Evolutionary conservation across 306 rosid genomes (phyloP), one percentile per base, ranked within the genome.

Genomic region (Dalbergia cochinchinensis): DNA sequence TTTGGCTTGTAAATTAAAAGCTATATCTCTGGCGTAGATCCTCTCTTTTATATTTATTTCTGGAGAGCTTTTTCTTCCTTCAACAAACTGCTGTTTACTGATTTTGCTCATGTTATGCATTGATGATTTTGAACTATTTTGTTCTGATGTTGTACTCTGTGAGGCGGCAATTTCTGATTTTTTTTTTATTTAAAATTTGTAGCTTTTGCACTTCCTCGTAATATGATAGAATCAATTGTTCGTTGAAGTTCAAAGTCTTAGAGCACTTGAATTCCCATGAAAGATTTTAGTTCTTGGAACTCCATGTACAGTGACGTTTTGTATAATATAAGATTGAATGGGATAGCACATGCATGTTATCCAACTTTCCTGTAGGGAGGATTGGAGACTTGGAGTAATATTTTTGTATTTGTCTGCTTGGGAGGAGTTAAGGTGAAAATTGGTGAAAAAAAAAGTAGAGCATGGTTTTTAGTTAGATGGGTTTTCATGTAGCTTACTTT

Each of bases 361-460:
- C 9, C 55, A 67, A 18, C 55, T 67, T 67, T 42, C 72, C 48
- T 58, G 7, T 47, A 1, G 42, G 11, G 57, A 44, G 73, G 73
- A 18, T 45, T 68, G 37, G 19, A 67, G 53, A 62, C 67, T 62
- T 26, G 31, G 31, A 26, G 31, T 26, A 26, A 26, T 26, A 26
- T 26, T 26, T 20, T 26, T 26, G 31, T 26, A 26, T 26, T 26
- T 26, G 31, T 26, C 31, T 26, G 31, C 3, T 26, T 26, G 31
- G 31, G 31, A 26, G 31, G 31, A 26, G 31, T 26, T 26, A 26
- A 26, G 31, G 31, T 26, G 31, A 26, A 26, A 26, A 26, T 26
- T 26, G 31, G 31, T 26, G 31, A 26, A 26, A 26, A 26, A 26
- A 26, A 26, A 26, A 3, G 2, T 26, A 26, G 31, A 26, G 31